phyloP scores from a whole-genome alignment of 2,329 filamentous ascomycete species.

The Alternaria sp. region DNA sequence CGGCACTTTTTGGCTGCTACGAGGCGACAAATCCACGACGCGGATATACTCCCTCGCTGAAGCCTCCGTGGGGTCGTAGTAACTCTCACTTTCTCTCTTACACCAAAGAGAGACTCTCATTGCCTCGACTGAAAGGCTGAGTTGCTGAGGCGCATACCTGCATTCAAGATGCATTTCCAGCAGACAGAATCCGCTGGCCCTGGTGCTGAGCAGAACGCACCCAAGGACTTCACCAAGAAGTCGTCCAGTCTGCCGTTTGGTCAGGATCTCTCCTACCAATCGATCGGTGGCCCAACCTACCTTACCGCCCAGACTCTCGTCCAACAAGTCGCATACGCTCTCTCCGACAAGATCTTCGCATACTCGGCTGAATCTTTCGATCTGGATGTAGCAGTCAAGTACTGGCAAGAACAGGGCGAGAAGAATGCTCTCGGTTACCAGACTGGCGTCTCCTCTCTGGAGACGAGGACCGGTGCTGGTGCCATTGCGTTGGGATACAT shows the following conservation, averaged over 20 bases:
- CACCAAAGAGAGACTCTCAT: constrained; percentile 17
- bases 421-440: constrained; percentile 83
- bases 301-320: constrained; percentile 91
- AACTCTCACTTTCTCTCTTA: constrained; percentile 19
- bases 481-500: constrained; percentile 94
- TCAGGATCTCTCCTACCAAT: constrained; percentile 59
- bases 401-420: constrained; percentile 75
- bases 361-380: constrained; percentile 96
- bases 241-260: constrained; percentile 63
- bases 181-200: constrained; percentile 49
- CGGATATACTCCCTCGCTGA: constrained; percentile 24
- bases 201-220: constrained; percentile 38
- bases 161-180: constrained; percentile 49
- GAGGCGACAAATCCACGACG: constrained; percentile 19
- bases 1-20: constrained; percentile 26
- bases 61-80: constrained; percentile 19
- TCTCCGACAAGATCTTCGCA: constrained; percentile 97
- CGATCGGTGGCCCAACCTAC: constrained; percentile 87
- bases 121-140: constrained; percentile 7
- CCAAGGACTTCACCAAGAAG: constrained; percentile 52
- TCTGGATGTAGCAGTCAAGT: constrained; percentile 81
- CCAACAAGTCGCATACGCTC: constrained; percentile 92
- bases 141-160: constrained; percentile 19
- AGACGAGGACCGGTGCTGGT: constrained; percentile 89
- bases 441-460: constrained; percentile 79